phyloP scores from a whole-genome alignment of 345 rosid species.

The Raphanus raphanistrum region DNA sequence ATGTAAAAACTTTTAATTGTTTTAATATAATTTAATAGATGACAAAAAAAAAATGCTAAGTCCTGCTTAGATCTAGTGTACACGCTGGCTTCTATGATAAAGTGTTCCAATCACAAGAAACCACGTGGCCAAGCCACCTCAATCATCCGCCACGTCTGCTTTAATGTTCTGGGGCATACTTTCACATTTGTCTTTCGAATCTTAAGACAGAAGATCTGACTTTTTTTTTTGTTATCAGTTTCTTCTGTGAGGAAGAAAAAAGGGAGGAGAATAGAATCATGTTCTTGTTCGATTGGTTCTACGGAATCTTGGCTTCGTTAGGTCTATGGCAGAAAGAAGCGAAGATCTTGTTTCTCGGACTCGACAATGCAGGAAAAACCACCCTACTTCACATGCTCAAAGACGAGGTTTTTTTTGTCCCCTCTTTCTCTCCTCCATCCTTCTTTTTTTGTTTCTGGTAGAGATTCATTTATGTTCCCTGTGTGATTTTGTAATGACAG shows the following conservation, averaged over 20 bases:
- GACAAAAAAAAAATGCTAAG: too few relatives aligned
- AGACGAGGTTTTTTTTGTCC: conserved; percentile 52
- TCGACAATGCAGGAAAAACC: conserved; percentile 82
- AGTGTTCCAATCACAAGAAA: not conserved
- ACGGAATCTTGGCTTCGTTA: conserved; percentile 67
- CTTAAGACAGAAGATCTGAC: not conserved
- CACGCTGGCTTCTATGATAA: not conserved
- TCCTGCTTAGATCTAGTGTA: too few relatives aligned
- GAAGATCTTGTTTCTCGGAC: conserved; percentile 80
- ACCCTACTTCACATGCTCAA: conserved; percentile 83
- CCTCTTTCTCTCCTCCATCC: not conserved
- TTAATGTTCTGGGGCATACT: not conserved
- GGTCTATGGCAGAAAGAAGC: conserved; percentile 82
- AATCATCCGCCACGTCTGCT: not conserved
- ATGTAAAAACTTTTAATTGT: too few relatives aligned
- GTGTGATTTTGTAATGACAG: conserved; percentile 38
- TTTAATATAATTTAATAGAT: too few relatives aligned
- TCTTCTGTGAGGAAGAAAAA: conserved; percentile 2
- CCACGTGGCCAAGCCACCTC: not conserved
- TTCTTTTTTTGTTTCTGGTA: not conserved
- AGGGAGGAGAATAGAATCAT: not conserved
- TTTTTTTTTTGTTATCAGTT: not conserved
- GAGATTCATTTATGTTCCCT: not conserved
- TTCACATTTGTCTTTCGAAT: not conserved
- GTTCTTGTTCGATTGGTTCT: conserved; percentile 81